phyloP scores from a whole-genome alignment of 148 eudicot species.

The Cornus controversa region DNA sequence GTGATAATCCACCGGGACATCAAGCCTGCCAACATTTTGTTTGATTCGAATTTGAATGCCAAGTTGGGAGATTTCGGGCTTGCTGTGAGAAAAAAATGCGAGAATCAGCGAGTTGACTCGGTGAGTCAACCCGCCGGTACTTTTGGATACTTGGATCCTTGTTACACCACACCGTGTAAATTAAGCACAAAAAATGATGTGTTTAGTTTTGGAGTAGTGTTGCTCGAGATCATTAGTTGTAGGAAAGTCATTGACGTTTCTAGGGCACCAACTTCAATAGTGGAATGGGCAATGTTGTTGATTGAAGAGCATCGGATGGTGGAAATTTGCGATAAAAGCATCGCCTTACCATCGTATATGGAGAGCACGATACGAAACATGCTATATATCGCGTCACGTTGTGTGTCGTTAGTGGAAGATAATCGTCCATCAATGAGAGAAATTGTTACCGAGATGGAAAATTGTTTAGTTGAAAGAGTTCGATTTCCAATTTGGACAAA shows the following conservation, averaged over 20 bases:
- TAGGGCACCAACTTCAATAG: constrained; percentile 41
- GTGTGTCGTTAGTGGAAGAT: constrained; percentile 36
- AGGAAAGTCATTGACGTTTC: constrained; percentile 61
- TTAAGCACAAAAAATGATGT: constrained; percentile 64
- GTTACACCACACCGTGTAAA: constrained; percentile 56
- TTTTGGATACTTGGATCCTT: constrained; percentile 75
- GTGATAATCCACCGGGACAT: constrained; percentile 64
- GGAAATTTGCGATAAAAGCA: constrained; percentile 40
- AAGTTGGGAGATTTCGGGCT: constrained; percentile 71
- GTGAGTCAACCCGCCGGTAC: constrained; percentile 67
- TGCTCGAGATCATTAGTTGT: constrained; percentile 60
- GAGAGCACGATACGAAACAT: constrained; percentile 24
- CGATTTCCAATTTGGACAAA: constrained; percentile 32
- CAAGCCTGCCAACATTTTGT: constrained; percentile 66
- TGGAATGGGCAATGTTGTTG: constrained; percentile 52
- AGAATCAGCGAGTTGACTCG: constrained; percentile 16
- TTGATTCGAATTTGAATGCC: constrained; percentile 52
- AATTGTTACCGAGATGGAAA: constrained; percentile 41
- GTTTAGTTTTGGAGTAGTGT: constrained; percentile 69
- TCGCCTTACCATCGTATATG: constrained; percentile 28
- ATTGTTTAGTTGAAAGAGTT: constrained; percentile 15
- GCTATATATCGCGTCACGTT: constrained; percentile 46
- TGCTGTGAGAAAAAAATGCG: constrained; percentile 26
- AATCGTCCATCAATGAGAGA: constrained; percentile 54
- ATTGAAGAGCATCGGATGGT: constrained; percentile 20